Evolutionary conservation across 495 filamentous ascomycete species (phyloP), one percentile per base, ranked within the genome.

Genomic region (Hypoxylon fuscum): DNA sequence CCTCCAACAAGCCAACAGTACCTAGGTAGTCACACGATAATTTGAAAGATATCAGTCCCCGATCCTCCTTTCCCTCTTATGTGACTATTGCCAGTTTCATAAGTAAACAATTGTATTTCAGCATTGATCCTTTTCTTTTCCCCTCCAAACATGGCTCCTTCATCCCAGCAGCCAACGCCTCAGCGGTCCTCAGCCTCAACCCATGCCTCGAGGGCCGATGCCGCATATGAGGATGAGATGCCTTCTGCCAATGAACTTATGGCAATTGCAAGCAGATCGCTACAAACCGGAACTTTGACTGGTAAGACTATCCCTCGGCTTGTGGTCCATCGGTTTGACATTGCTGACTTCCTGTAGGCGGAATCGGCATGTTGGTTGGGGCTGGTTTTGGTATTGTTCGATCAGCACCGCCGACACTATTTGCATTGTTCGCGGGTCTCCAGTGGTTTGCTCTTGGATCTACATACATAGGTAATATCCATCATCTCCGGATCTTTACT

Each of bases 361-460:
- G 79, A 46, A 77, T 83, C 32, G 95, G 94, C n/a, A 64, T 92
- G 21, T 64, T 93, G 21, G 74, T 87, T 52, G 93, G 93, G 53
- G 88, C 88, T 46, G 80, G 84, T 37, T 73, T 78, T 27, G 91
- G 89, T 21, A 87, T 91, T 23, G 64, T 92, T 25, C 81, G 86
- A 66, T 88, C 87, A 20, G 83, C 77, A 3, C 76, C 79, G 14
- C 86, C 88, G 34, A 80, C 83, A 7, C 73, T 96, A 4, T 95
- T 93, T 76, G 86, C 91, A 4, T 41, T 87, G 31, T 83, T 86
- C 50, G 85, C 87, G 23, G 88, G 90, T 31, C 77, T 90, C 35
- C 92, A 96, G 75, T 96, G 89, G 83, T 90, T 89, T 75, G 76
- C 81, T 34, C 83, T 96, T 40, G 91, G 92, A 23, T 84, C 81